Evolutionary conservation across 305 asterid genomes (phyloP).

Genomic region (Solanum hybrid): DNA sequence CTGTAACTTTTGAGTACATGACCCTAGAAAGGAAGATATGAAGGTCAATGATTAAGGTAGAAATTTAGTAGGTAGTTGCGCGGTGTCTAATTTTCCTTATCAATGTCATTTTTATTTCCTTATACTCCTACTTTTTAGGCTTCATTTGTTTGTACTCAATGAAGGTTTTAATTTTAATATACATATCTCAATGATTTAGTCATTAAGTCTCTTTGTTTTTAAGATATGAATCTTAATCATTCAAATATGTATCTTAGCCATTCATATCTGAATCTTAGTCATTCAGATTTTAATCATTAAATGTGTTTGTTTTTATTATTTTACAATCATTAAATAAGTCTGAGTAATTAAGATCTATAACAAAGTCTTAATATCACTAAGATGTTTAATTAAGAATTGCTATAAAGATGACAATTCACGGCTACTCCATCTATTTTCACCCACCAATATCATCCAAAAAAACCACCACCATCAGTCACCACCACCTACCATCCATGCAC

Average conservation of each 20-base stretch:
- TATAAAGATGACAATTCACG: not conserved
- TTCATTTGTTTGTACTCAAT: not conserved
- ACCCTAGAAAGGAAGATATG: not conserved
- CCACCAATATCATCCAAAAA: not conserved
- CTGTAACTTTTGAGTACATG: not conserved
- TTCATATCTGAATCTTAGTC: too few relatives aligned
- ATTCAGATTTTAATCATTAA: too few relatives aligned
- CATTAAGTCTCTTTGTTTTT: not conserved
- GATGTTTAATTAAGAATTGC: not conserved
- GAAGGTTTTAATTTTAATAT: not conserved
- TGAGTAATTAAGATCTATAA: not conserved
- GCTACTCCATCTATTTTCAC: not conserved
- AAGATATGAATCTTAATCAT: not conserved
- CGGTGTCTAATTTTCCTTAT: not conserved
- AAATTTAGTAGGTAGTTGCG: not conserved
- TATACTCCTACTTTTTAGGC: not conserved
- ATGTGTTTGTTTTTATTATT: not conserved
- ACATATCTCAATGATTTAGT: not conserved
- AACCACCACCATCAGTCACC: not conserved
- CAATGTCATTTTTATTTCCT: not conserved
- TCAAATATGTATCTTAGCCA: not conserved
- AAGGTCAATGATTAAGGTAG: not conserved
- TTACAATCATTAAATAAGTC: not conserved
- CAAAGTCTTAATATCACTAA: not conserved
- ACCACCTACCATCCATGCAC: not conserved